These are phyloP conservation scores for Sanghuangporus weigelae DNA, from an alignment of 1,284 basidiomycete species.

Conservation along the genomic window DNA sequence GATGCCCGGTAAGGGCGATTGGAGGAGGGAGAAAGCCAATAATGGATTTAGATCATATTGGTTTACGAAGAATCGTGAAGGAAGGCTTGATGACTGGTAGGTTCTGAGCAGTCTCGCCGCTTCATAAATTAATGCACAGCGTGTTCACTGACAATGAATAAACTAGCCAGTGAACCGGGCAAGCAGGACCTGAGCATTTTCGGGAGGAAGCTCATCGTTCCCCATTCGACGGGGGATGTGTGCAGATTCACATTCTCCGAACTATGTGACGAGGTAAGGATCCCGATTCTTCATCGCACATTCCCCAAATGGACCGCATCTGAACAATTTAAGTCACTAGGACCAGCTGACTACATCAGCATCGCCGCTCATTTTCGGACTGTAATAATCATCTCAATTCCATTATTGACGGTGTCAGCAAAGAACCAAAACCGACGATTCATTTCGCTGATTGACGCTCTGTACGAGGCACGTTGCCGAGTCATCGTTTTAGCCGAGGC, in stretches of 20 bases:
- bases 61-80: constrained; percentile 28
- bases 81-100: constrained; percentile 5
- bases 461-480: constrained; percentile 46
- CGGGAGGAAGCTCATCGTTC: constrained; percentile 46
- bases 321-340: constrained; percentile 41
- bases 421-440: constrained; percentile 71
- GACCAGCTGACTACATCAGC: constrained; percentile 67
- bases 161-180: not conserved
- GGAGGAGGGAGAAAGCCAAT: constrained; percentile 28
- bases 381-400: constrained; percentile 55
- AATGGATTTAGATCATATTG: constrained; percentile 26
- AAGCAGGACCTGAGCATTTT: constrained; percentile 25
- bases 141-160: not conserved
- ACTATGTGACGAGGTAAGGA: constrained; percentile 52
- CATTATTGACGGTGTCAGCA: constrained; percentile 47
- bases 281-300: not conserved
- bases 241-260: constrained; percentile 55
- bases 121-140: not conserved
- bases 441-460: constrained; percentile 68
- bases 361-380: constrained; percentile 55
- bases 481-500: constrained; percentile 44
- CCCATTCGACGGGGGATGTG: constrained; percentile 39
- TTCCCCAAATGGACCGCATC: not conserved
- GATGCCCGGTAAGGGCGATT: constrained; percentile 45
- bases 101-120: not conserved